Percentiles rank a stretch among this genome's conserved stretches.
Conservation (phyloP, 345 rosid species). For the Salix dunnii region DNA sequence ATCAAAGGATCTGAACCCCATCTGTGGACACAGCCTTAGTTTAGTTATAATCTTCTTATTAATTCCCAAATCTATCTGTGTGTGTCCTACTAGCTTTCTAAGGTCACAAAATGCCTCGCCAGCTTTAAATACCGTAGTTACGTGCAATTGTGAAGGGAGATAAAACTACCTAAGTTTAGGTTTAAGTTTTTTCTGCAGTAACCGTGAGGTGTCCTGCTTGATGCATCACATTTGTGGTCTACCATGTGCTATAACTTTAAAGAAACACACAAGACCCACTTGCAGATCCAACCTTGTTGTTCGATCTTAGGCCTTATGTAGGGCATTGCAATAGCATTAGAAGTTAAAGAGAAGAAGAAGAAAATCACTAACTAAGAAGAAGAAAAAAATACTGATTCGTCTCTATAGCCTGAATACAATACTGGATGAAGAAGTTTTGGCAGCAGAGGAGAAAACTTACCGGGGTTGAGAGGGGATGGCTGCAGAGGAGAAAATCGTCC, state of each 20-base stretch:
- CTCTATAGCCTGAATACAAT: too few species aligned
- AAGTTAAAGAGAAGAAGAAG: too few species aligned
- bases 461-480: too few species aligned
- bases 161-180: conserved; percentile 5
- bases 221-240: conserved; percentile 28
- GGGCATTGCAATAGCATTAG: neutral
- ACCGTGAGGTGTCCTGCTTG: conserved; percentile 31
- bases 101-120: neutral
- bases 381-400: too few species aligned
- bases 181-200: conserved; percentile 24
- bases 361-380: too few species aligned
- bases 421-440: too few species aligned
- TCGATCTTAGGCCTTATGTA: conserved; percentile 16
- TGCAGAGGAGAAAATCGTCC: too few species aligned
- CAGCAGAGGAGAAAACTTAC: too few species aligned
- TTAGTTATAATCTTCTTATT: conserved; percentile 13
- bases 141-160: conserved; percentile 6
- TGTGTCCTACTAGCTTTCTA: neutral
- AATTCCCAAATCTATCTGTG: conserved; percentile 1
- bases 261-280: conserved; percentile 40
- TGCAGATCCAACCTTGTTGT: conserved; percentile 18
- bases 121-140: conserved; percentile 4
- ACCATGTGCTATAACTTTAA: conserved; percentile 29
- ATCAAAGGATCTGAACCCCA: too few species aligned
- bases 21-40: conserved; percentile 22